phyloP scores from a whole-genome alignment of 1,139 yeast species.

The Scheffersomyces illinoinensis region DNA sequence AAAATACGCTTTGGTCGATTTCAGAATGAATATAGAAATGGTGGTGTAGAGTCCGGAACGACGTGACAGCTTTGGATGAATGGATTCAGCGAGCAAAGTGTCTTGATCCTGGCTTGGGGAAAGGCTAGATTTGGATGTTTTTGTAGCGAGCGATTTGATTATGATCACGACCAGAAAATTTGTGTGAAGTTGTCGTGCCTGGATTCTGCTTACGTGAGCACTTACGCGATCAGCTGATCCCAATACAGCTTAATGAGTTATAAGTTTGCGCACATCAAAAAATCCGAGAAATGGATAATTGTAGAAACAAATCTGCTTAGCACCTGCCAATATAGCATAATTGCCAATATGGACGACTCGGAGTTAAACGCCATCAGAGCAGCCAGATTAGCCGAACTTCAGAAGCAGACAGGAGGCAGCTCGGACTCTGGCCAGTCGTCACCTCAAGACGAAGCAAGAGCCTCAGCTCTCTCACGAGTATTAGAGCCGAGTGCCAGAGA shows the following conservation, averaged over 20 bases:
- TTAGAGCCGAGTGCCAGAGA: constrained; percentile 85
- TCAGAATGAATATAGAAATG: background rate
- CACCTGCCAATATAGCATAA: background rate
- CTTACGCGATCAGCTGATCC: background rate
- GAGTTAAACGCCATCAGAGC: constrained; percentile 87
- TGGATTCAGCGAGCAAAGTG: background rate
- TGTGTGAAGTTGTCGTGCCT: background rate
- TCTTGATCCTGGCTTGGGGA: background rate
- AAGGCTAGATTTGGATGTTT: background rate
- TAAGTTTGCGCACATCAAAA: background rate
- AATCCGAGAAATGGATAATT: background rate
- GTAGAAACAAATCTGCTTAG: background rate
- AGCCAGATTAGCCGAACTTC: constrained; percentile 83
- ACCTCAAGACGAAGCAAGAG: constrained; percentile 32
- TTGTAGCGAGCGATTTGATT: background rate
- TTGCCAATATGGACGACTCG: constrained; percentile 59
- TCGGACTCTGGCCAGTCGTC: constrained; percentile 13
- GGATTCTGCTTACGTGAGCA: background rate
- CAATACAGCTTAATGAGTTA: background rate
- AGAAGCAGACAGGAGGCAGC: constrained; percentile 37
- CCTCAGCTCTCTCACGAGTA: constrained; percentile 60
- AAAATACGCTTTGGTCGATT: background rate
- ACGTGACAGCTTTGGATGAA: background rate
- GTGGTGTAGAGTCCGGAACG: background rate
- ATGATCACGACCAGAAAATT: constrained; percentile 1